A percentile compares a stretch with the other conserved stretches of the same genome.
Conservation (phyloP, 1,284 basidiomycete genomes). For the Apiotrichum porosum region DNA sequence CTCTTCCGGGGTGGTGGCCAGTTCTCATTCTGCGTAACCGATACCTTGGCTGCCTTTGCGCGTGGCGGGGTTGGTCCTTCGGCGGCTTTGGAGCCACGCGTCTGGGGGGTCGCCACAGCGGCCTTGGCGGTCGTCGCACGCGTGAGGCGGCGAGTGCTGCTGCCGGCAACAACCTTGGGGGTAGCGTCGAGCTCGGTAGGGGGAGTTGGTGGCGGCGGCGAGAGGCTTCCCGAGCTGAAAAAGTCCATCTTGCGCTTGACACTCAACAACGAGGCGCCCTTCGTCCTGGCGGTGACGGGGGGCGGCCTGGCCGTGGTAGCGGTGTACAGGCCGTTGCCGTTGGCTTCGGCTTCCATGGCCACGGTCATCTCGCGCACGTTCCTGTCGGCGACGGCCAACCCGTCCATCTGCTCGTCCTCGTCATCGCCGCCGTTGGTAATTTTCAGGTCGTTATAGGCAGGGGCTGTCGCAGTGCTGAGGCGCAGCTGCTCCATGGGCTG, state of each 20-base stretch:
- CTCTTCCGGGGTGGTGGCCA: not conserved
- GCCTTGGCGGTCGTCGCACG: no score
- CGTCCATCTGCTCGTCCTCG: not conserved
- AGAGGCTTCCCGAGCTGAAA: not conserved
- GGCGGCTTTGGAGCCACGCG: no score
- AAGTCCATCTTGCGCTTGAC: constrained; percentile 2
- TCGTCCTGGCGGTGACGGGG: not conserved
- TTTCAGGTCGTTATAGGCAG: not conserved
- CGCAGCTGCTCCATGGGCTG: constrained; percentile 39
- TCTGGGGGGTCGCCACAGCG: no score
- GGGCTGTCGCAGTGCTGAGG: constrained; percentile 10
- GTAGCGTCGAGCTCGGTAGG: not conserved
- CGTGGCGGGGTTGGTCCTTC: no score
- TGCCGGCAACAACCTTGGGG: no score
- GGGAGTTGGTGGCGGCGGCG: not conserved
- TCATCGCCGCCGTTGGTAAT: not conserved
- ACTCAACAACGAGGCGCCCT: no score
- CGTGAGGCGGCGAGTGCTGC: not conserved
- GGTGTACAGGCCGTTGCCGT: not conserved
- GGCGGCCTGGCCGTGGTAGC: not conserved
- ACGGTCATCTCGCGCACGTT: not conserved
- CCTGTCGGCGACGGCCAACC: not conserved
- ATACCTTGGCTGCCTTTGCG: no score
- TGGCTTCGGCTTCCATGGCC: not conserved
- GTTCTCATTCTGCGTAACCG: no score